Base-by-base conservation (phyloP, 2,329 filamentous ascomycete species). In the Knoxdaviesia capensis region DNA sequence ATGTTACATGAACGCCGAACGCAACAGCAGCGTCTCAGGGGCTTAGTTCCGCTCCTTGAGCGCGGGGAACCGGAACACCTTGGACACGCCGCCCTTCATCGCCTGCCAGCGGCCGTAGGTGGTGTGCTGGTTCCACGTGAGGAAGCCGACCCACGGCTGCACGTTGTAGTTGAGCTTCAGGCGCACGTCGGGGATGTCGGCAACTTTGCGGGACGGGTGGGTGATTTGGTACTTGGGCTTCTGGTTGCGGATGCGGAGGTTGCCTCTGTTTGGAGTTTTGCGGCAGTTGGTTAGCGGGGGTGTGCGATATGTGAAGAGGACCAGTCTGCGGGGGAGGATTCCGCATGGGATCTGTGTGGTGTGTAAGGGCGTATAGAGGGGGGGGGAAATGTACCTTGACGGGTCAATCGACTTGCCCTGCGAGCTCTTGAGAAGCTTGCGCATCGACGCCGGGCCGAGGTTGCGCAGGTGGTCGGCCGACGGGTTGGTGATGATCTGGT, bases 181-280 rank as follows among this genome's bases (percentile, higher is more conserved):
- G 31, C 74, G 77, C 44, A 88, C 84, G 56, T 90, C 77, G 41
- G 70, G 64, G 40, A 75, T 67, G 53, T 80, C 70, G 38, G 83
- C 81, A 49, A 96, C 69, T 58, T 77, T 77, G 46, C 87, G 82
- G 7, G 71, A 72, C 7, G 88, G 82, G 58, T 94, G 86, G 5
- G 87, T 93, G 61, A 98, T 90, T 56, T 94, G 86, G 66, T 98
- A 98, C 61, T 98, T 98, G 3, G 87, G 82, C 55, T 79, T 80
- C 58, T 94, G 84, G 59, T 87, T 87, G 55, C 77, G 75, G 49
- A 96, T 69, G 44, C 74, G 70, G 35, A 96, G 62, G 42, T 81
- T 70, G 31, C 87, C 88, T 5, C 78, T 77, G 45, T 44, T 41
- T 6, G 42, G 7, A 11, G n/a, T 7, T 4, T 7, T 20, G 28